Conservation (phyloP, 495 filamentous ascomycete species). For the Ramalina peruviana region DNA sequence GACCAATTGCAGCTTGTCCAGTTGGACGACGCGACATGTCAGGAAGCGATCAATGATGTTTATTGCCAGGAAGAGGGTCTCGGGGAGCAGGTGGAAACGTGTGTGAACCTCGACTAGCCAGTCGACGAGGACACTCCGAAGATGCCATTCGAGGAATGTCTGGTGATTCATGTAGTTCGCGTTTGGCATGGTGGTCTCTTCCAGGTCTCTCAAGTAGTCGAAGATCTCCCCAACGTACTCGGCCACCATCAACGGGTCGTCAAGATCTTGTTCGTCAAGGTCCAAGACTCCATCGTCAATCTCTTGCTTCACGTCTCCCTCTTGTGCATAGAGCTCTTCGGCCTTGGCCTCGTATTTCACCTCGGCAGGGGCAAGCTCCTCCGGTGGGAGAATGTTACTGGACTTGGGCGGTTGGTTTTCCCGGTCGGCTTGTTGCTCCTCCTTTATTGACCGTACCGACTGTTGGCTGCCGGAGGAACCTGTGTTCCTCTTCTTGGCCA, state of each 20-base stretch:
- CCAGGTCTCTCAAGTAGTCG: constrained; percentile 82
- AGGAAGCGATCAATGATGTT: constrained; percentile 98
- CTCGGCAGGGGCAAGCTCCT: constrained; percentile 19
- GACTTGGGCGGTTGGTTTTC: constrained; percentile 42
- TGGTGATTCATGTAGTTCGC: constrained; percentile 89
- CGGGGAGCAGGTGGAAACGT: constrained; percentile 90
- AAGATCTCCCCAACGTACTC: constrained; percentile 97
- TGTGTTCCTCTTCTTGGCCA: constrained; percentile 49
- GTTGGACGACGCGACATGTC: constrained; percentile 79
- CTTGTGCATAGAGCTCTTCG: constrained; percentile 19
- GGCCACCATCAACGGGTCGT: constrained; percentile 93
- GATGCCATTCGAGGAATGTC: constrained; percentile 92
- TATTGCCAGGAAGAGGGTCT: constrained; percentile 91
- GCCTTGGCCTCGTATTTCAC: constrained; percentile 13
- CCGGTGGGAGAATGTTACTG: constrained; percentile 25
- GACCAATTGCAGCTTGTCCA: constrained; percentile 90
- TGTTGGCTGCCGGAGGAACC: constrained; percentile 34
- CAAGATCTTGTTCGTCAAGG: constrained; percentile 73
- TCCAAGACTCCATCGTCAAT: constrained; percentile 41
- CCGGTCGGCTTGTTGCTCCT: constrained; percentile 39
- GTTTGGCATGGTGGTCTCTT: constrained; percentile 73
- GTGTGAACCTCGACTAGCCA: constrained; percentile 98
- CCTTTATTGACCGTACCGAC: constrained; percentile 32
- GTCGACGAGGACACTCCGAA: constrained; percentile 92
- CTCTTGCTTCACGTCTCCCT: constrained; percentile 26